Base-by-base conservation (phyloP, 345 rosid species). In the Hibiscus syriacus region DNA sequence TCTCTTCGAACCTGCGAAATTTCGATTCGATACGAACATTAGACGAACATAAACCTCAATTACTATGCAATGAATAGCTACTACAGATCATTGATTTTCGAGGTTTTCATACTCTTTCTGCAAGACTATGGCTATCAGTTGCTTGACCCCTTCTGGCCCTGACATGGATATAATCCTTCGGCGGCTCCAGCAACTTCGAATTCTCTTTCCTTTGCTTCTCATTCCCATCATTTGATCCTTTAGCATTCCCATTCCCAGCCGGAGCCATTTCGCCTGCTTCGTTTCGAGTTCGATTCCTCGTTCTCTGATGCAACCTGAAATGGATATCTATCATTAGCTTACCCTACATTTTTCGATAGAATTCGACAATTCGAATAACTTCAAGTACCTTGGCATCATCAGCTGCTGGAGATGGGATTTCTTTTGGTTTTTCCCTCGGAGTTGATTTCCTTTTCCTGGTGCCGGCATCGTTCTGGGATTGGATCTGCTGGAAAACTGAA, bases 81-180 rank as follows among this genome's bases (percentile, higher is more conserved):
- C 52, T 6, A 41, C 34, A 39, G 20, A 62, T 20, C 49, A 54
- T 36, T 14, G n/a, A n/a, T 69, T 45, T 56, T 50, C 2, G 25
- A n/a, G 32, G 6, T 64, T 54, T 54, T 41, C 75, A 55, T 83
- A 92, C 98, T 69, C 98, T 84, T 79, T 62, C 66, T 53, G 98
- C 97, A 19, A 92, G 84, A 65, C 97, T 92, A 58, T 92, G 97
- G 53, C 98, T 92, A 74, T 92, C 97, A 1, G 98, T 90, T 14
- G 98, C 97, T 39, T 92, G 93, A 57, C 98, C 98, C 68, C 98
- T 83, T 74, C 97, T 82, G 6, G 97, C 97, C 81, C 98, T 79
- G 10, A 92, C 98, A 83, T 90, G 97, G 70, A 92, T 92, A 45
- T 88, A 92, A 73, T 92, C 97, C 77, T 84, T 88, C 0, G 80